phyloP scores from a whole-genome alignment of 305 asterid genomes.

The Ilex paraguariensis region DNA sequence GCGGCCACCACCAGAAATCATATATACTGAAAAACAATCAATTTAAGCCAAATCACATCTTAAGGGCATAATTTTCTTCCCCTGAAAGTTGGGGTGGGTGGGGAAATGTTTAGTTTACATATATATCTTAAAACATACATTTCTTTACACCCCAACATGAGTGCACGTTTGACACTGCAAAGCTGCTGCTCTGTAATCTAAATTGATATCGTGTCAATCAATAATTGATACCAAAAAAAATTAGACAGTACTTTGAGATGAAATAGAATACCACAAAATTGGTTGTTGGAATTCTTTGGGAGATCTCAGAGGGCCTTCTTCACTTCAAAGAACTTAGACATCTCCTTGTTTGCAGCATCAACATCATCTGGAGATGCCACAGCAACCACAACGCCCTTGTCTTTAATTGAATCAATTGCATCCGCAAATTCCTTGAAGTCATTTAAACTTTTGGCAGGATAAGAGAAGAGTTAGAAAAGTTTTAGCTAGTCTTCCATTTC shows the following conservation, averaged over 20 bases:
- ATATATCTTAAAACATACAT: too few species aligned
- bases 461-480: conserved; percentile 3
- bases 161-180: too few species aligned
- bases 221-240: too few species aligned
- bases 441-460: conserved; percentile 36
- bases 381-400: conserved; percentile 77
- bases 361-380: conserved; percentile 89
- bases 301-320: conserved; percentile 65
- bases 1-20: too few species aligned
- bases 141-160: too few species aligned
- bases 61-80: too few species aligned
- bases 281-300: conserved; percentile 4
- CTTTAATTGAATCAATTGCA: conserved; percentile 61
- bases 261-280: not conserved
- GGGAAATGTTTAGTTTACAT: too few species aligned
- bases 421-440: conserved; percentile 93
- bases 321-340: conserved; percentile 60
- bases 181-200: too few species aligned
- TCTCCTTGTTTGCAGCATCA: conserved; percentile 71
- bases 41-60: too few species aligned
- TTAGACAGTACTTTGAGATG: not conserved
- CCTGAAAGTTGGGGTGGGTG: too few species aligned
- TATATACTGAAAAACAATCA: too few species aligned
- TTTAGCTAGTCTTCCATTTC: not conserved
- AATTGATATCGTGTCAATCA: too few species aligned